Percentiles rank a stretch among this genome's conserved stretches.
phyloP scores from a whole-genome alignment of 2,329 filamentous ascomycete species.

The Annulohypoxylon truncatum region DNA sequence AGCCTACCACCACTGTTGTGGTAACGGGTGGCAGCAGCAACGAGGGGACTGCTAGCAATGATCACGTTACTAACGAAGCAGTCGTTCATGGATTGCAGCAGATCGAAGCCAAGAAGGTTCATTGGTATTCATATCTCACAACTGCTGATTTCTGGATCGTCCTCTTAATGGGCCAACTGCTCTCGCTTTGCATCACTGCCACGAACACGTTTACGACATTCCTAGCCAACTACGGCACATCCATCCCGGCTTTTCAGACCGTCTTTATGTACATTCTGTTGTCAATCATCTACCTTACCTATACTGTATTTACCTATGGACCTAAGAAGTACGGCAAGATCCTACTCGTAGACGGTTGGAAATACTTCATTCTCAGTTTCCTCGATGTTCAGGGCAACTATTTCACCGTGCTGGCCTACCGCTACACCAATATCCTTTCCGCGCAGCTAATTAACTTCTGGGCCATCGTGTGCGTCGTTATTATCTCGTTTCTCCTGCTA shows the following conservation, averaged over 20 bases:
- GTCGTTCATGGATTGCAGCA: conserved; percentile 64
- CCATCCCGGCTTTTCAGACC: conserved; percentile 94
- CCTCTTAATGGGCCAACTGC: conserved; percentile 81
- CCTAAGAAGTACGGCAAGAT: conserved; percentile 74
- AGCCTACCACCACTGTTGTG: conserved; percentile 45
- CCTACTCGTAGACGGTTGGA: conserved; percentile 82
- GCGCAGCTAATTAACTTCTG: conserved; percentile 98
- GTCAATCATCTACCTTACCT: conserved; percentile 81
- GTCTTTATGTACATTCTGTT: conserved; percentile 94
- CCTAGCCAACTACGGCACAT: conserved; percentile 73
- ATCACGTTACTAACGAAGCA: conserved; percentile 50
- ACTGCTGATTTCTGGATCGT: conserved; percentile 92
- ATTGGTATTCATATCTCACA: conserved; percentile 79
- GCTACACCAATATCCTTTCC: conserved; percentile 89
- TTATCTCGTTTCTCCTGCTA: conserved; percentile 84
- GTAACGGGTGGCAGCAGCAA: conserved; percentile 40
- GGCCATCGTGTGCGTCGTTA: conserved; percentile 93
- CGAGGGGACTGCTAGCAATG: conserved; percentile 34
- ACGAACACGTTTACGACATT: conserved; percentile 92
- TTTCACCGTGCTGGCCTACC: conserved; percentile 94
- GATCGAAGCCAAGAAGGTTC: conserved; percentile 64
- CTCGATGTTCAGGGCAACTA: conserved; percentile 98
- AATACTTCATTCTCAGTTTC: conserved; percentile 92
- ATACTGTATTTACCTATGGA: conserved; percentile 84
- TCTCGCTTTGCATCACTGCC: conserved; percentile 88